Conservation (phyloP, 768 basidiomycete species). For the Coprinopsis sp. region DNA sequence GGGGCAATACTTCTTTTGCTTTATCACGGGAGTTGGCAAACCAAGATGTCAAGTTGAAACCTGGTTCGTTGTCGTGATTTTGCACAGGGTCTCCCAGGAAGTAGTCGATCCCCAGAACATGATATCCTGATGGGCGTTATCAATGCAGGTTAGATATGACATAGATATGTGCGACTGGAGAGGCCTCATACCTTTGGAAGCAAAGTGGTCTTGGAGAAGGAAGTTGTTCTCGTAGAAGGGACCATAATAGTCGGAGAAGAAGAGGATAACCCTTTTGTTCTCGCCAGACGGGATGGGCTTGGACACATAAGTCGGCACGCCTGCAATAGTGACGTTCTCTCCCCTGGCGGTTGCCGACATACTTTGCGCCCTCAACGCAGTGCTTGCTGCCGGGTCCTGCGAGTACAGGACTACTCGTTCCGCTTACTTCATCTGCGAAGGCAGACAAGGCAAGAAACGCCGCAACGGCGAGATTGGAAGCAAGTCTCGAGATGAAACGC, state of each 20-base stretch:
- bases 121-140: constrained; percentile 37
- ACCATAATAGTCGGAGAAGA: constrained; percentile 54
- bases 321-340: constrained; percentile 33
- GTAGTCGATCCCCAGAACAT: constrained; percentile 56
- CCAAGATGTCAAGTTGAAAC: constrained; percentile 40
- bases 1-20: too few relatives aligned
- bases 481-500: too few relatives aligned
- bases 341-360: constrained; percentile 45
- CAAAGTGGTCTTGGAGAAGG: constrained; percentile 61
- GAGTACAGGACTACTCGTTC: too few relatives aligned
- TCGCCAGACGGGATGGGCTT: constrained; percentile 25
- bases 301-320: constrained; percentile 50
- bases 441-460: too few relatives aligned
- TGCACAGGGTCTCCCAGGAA: constrained; percentile 55
- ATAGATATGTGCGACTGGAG: not conserved
- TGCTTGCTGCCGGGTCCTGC: not conserved
- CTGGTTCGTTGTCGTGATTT: constrained; percentile 28
- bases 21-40: constrained; percentile 27
- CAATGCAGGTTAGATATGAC: not conserved
- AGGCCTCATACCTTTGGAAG: constrained; percentile 52
- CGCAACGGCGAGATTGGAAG: too few relatives aligned
- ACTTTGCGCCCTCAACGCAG: constrained; percentile 49
- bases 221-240: constrained; percentile 54
- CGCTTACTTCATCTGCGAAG: too few relatives aligned
- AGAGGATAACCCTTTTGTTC: constrained; percentile 47